Percentiles rank a stretch among this genome's conserved stretches.
Evolutionary conservation across 2,329 filamentous ascomycete species (phyloP).

Genomic region (Trichophyton mentagrophytes): DNA sequence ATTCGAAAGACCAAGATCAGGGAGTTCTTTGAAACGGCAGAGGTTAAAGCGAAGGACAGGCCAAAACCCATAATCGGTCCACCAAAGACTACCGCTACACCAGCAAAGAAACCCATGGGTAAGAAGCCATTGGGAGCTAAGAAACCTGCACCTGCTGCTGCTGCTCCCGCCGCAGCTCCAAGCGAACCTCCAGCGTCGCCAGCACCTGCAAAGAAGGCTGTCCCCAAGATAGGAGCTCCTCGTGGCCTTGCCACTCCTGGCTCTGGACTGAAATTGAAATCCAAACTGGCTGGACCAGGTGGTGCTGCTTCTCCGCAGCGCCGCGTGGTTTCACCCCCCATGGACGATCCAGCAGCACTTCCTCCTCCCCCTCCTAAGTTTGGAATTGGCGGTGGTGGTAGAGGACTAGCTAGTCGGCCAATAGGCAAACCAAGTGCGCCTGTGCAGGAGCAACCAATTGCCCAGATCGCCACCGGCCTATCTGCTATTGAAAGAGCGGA

Average conservation of each 20-base stretch:
- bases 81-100: constrained; percentile 44
- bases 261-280: constrained; percentile 31
- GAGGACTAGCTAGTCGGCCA: constrained; percentile 72
- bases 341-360: constrained; percentile 29
- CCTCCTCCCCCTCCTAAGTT: constrained; percentile 46
- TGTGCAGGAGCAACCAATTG: constrained; percentile 35
- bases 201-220: constrained; percentile 36
- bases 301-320: constrained; percentile 29
- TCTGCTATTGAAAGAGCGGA: constrained; percentile 78
- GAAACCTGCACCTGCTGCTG: constrained; percentile 30
- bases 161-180: constrained; percentile 34
- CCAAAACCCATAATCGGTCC: constrained; percentile 60
- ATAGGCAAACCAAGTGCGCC: constrained; percentile 55
- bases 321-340: constrained; percentile 33
- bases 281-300: constrained; percentile 33
- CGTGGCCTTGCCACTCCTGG: constrained; percentile 32
- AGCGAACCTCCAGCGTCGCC: constrained; percentile 42
- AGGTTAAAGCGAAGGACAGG: constrained; percentile 83
- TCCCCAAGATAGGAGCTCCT: constrained; percentile 36
- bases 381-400: constrained; percentile 45
- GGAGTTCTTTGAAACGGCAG: constrained; percentile 70
- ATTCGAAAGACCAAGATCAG: constrained; percentile 93
- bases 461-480: constrained; percentile 48
- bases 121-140: constrained; percentile 41
- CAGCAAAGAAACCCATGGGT: constrained; percentile 36